Evolutionary conservation across 345 rosid genomes (phyloP), one percentile per base, ranked within the genome.

Genomic region (Crucihimalaya himalaica): DNA sequence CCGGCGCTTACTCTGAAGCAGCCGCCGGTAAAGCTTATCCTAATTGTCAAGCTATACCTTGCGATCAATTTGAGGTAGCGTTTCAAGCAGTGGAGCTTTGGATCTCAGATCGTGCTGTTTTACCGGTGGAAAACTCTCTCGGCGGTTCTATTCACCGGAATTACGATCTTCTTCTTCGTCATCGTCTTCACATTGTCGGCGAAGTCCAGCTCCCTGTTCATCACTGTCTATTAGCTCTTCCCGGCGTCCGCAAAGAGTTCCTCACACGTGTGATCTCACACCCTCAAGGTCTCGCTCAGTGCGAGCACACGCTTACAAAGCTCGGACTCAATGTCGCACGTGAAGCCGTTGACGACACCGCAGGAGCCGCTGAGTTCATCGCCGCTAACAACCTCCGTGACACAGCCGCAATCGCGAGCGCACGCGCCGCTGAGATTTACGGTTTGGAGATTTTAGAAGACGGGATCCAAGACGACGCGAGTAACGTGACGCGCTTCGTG

Each of bases 31-130:
- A 89, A 66, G 97, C 97, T 7, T 92, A 89, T 57, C 91, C 94
- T 0, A 79, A 86, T 21, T 92, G 96, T 25, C 92, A 92, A 71
- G 92, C 97, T 13, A 84, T 88, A 32, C 97, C 97, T 7, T 92
- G 97, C 42, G 96, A 92, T 70, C 97, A 89, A 73, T 92, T 92
- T 19, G 96, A 92, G 77, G 96, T 87, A 5, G 97, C 94, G n/a
- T 92, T 92, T 78, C 89, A 89, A 73, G 89, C 97, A 2, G 97
- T 92, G 13, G 97, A 92, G 92, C 96, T 86, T 20, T 92, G 97
- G 97, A 86, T 92, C 29, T 87, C 97, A 6, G 97, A 92, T 70
- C 87, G 97, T 1, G 96, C 97, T 0, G 97, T 92, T 13, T 72
- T 92, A 8, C 97, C 97, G 0, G 87, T 89, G 5, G 97, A 92